Conservation (phyloP, 176 grass and related monocot species). For the Dendrocalamus sinicus region DNA sequence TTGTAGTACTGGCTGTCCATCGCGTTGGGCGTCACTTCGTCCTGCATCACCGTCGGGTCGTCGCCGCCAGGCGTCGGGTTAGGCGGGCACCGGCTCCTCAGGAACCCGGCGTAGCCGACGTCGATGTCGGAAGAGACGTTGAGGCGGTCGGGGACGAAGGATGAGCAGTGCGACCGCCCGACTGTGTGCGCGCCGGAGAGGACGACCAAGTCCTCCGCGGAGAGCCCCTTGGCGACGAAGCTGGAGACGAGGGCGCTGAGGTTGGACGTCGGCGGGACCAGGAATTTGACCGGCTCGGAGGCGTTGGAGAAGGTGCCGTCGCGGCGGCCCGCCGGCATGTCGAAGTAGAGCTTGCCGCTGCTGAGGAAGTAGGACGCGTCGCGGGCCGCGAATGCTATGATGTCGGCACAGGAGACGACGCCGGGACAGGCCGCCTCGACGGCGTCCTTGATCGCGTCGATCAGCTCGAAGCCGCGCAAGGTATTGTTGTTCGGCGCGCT, state of each 20-base stretch:
- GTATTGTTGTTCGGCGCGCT: not conserved
- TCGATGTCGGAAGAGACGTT: not conserved
- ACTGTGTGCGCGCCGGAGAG: conserved; percentile 51
- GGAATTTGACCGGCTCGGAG: conserved; percentile 20
- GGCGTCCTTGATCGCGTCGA: conserved; percentile 42
- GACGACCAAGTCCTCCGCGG: conserved; percentile 40
- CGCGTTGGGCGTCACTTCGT: conserved; percentile 2
- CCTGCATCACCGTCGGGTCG: conserved; percentile 40
- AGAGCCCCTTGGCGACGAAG: not conserved
- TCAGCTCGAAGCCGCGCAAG: conserved; percentile 25
- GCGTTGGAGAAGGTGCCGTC: conserved; percentile 33
- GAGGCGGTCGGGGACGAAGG: conserved; percentile 37
- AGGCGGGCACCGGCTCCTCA: conserved; percentile 19
- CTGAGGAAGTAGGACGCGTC: conserved; percentile 46
- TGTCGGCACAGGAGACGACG: conserved; percentile 55
- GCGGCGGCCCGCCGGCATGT: conserved; percentile 23
- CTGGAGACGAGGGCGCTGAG: not conserved
- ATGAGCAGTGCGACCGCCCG: conserved; percentile 47
- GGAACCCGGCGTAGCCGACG: not conserved
- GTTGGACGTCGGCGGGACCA: not conserved
- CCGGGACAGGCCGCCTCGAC: conserved; percentile 41
- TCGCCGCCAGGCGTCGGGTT: not conserved
- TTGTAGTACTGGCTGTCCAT: conserved; percentile 60
- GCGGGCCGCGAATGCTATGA: conserved; percentile 51
- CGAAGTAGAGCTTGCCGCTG: conserved; percentile 4